Base-by-base conservation (phyloP, 345 rosid genomes). In the Brassica rapa region DNA sequence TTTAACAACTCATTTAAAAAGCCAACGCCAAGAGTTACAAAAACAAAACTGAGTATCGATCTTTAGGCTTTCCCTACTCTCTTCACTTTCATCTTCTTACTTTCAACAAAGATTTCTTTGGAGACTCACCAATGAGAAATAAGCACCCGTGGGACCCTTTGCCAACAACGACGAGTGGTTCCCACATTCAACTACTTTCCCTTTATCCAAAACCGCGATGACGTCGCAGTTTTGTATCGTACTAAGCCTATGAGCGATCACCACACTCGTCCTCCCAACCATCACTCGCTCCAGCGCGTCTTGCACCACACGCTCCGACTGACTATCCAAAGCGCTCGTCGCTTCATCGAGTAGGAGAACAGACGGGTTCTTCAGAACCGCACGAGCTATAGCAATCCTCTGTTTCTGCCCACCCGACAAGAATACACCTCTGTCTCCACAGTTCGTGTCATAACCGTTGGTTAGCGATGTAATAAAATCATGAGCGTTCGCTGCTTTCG, bases 381-480 rank as follows among this genome's bases (percentile, higher is more conserved):
- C 91, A 0, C 96, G 80, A 0, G 91, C 90, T 7, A 87, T 87
- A 5, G 91, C 91, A 7, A 90, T 85, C 0, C 93, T 77, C 14
- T 89, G 94, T 77, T 88, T 88, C 41, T 90, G 92, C 0, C 92
- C 94, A 15, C 68, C 68, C 6, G 68, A 63, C 7, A 90, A 71
- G 7, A 86, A 93, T 21, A 82, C 65, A 60, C 93, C 93, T 19
- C 80, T 81, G 11, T 89, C 89, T 1, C 91, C 90, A 3, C 91
- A 86, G 74, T 66, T 61, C 0, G 96, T 90, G 43, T 86, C 81
- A 0, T 90, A 89, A 0, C 96, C 93, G 2, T 84, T 73, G 1
- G 81, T 57, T 15, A 87, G 11, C 0, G 83, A 82, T 0, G 88
- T 62, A 1, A 90, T 86, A 57, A 90, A 89, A 35, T 89, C 93